Evolutionary conservation across 768 basidiomycete genomes (phyloP).

Genomic region (Pilatotrama ljubarskyi): DNA sequence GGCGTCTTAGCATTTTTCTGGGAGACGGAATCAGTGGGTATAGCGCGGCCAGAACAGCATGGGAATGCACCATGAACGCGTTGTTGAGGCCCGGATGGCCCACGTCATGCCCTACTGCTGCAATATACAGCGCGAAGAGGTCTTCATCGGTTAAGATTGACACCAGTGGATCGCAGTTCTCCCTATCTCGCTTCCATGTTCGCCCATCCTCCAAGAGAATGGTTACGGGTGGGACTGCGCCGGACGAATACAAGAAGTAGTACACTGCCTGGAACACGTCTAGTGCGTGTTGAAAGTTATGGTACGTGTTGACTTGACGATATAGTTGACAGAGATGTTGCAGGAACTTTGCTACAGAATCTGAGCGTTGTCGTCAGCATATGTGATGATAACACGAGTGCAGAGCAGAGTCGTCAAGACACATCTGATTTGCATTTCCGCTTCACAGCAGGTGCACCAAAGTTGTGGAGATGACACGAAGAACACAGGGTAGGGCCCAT

Average conservation of each 20-base stretch:
- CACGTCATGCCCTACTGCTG: constrained; percentile 96
- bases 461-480: too few relatives aligned
- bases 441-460: too few relatives aligned
- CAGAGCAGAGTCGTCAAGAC: too few relatives aligned
- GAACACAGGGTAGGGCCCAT: too few relatives aligned
- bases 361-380: constrained; percentile 39
- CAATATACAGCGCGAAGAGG: constrained; percentile 81
- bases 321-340: constrained; percentile 91
- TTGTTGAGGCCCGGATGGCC: constrained; percentile 96
- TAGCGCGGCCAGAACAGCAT: not conserved
- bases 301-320: constrained; percentile 89
- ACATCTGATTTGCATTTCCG: too few relatives aligned
- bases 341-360: constrained; percentile 74
- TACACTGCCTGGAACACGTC: constrained; percentile 96
- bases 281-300: constrained; percentile 96
- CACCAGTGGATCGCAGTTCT: constrained; percentile 22
- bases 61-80: constrained; percentile 73
- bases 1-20: constrained; percentile 95
- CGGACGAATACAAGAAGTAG: constrained; percentile 76
- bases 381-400: not conserved
- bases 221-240: constrained; percentile 76
- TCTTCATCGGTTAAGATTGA: constrained; percentile 60
- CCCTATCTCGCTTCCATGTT: constrained; percentile 42
- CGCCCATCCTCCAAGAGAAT: constrained; percentile 51
- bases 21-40: not conserved